Evolutionary conservation across 805 yeast genomes (phyloP).

Genomic region (Metschnikowia peoriensis): DNA sequence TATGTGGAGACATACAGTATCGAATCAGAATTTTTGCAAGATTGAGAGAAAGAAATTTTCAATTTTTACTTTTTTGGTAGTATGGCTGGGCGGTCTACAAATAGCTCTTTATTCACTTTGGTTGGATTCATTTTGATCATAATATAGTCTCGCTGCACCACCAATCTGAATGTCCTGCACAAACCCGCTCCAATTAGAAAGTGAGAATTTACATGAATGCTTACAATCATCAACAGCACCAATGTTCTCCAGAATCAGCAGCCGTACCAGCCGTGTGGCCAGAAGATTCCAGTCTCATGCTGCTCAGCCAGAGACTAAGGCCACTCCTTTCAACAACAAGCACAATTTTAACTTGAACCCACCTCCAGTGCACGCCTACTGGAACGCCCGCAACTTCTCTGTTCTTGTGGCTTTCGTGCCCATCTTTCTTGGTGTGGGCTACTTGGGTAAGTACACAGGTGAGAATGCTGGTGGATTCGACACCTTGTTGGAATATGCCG

Average conservation of each 20-base stretch:
- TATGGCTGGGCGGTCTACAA: too few relatives aligned
- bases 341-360: constrained; percentile 42
- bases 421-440: constrained; percentile 33
- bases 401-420: constrained; percentile 40
- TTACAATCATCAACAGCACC: constrained; percentile 8
- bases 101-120: too few relatives aligned
- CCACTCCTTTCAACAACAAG: constrained; percentile 41
- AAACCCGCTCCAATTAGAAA: constrained; percentile 14
- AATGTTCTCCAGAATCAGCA: constrained; percentile 30
- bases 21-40: too few relatives aligned
- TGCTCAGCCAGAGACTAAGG: constrained; percentile 18
- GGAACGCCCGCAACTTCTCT: constrained; percentile 39
- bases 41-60: too few relatives aligned
- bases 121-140: too few relatives aligned
- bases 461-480: constrained; percentile 29
- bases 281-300: constrained; percentile 31
- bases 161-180: constrained; percentile 2
- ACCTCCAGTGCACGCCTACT: constrained; percentile 46
- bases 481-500: constrained; percentile 34
- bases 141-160: too few relatives aligned
- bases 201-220: constrained; percentile 12
- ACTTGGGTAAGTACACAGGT: constrained; percentile 32
- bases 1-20: too few relatives aligned
- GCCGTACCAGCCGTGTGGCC: constrained; percentile 21
- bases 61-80: too few relatives aligned